Percentiles rank a stretch among this genome's conserved stretches.
phyloP scores from a whole-genome alignment of 768 basidiomycete species.

The Phylloporus scabripes region DNA sequence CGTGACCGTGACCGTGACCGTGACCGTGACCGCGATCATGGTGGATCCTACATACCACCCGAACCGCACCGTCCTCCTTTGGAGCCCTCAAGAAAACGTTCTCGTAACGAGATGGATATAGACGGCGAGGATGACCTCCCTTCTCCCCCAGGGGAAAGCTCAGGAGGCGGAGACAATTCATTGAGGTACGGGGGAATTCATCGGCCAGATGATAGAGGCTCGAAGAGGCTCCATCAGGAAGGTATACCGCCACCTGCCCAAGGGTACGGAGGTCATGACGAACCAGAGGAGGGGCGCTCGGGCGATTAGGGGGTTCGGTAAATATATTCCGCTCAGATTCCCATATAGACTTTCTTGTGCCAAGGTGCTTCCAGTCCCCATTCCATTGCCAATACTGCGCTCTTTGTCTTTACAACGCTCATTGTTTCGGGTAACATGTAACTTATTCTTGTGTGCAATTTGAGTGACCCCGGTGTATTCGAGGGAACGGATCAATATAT shows the following conservation, averaged over 20 bases:
- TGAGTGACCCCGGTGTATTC: constrained; percentile 8
- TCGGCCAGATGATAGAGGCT: constrained; percentile 46
- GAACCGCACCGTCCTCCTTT: constrained; percentile 37
- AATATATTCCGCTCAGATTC: constrained; percentile 16
- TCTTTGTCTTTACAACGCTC: constrained; percentile 15
- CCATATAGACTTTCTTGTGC: constrained; percentile 34
- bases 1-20: constrained; percentile 38
- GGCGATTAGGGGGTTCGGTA: constrained; percentile 29
- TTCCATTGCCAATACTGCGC: constrained; percentile 14
- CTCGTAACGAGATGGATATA: constrained; percentile 59
- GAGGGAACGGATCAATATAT: constrained; percentile 22
- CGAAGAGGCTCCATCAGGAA: constrained; percentile 57
- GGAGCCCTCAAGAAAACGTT: constrained; percentile 51
- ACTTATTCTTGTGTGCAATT: constrained; percentile 14
- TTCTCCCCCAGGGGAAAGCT: constrained; percentile 26
- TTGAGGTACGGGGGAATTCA: constrained; percentile 34
- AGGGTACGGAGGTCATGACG: constrained; percentile 25
- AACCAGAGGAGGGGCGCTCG: constrained; percentile 29
- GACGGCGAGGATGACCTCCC: constrained; percentile 49
- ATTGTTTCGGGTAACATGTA: constrained; percentile 16
- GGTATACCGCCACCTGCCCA: constrained; percentile 22
- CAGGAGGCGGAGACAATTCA: constrained; percentile 26
- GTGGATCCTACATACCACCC: constrained; percentile 28
- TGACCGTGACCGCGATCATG: constrained; percentile 39
- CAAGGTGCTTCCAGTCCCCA: constrained; percentile 17